These are phyloP conservation scores for Cordyceps cicadae DNA, from an alignment of 2,329 filamentous ascomycete genomes.

Conservation along the genomic window DNA sequence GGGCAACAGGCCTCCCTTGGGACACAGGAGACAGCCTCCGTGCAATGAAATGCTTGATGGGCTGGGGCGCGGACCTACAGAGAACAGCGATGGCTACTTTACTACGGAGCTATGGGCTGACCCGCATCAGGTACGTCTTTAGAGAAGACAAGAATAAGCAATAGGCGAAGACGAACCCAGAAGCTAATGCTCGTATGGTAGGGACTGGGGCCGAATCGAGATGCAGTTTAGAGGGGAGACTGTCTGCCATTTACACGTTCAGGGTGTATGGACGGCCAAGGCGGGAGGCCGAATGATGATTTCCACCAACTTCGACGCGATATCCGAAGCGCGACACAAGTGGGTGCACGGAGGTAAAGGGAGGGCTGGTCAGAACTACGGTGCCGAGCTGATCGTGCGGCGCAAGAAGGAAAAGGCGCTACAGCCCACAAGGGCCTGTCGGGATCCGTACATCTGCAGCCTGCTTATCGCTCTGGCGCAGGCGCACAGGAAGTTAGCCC, in stretches of 20 bases:
- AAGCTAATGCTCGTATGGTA: not conserved
- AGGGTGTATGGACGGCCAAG: not conserved
- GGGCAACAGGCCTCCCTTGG: not conserved
- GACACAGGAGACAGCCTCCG: not conserved
- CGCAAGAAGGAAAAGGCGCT: not conserved
- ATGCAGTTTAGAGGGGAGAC: not conserved
- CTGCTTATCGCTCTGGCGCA: not conserved
- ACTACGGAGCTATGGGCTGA: not conserved
- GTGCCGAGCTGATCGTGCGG: not conserved
- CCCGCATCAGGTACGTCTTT: not conserved
- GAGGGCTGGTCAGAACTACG: not conserved
- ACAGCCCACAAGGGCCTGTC: not conserved
- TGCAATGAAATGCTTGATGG: not conserved
- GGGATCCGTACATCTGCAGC: constrained; percentile 2
- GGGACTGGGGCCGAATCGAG: not conserved
- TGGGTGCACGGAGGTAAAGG: not conserved
- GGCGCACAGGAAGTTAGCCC: not conserved
- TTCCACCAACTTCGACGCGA: not conserved
- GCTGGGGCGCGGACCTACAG: not conserved
- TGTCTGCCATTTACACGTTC: not conserved
- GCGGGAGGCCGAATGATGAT: not conserved
- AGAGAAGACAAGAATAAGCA: not conserved
- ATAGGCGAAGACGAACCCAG: not conserved
- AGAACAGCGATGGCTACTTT: not conserved
- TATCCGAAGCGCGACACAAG: not conserved